These are phyloP conservation scores for Alternaria novae-zelandiae DNA, from an alignment of 2,329 filamentous ascomycete genomes.

Conservation along the genomic window DNA sequence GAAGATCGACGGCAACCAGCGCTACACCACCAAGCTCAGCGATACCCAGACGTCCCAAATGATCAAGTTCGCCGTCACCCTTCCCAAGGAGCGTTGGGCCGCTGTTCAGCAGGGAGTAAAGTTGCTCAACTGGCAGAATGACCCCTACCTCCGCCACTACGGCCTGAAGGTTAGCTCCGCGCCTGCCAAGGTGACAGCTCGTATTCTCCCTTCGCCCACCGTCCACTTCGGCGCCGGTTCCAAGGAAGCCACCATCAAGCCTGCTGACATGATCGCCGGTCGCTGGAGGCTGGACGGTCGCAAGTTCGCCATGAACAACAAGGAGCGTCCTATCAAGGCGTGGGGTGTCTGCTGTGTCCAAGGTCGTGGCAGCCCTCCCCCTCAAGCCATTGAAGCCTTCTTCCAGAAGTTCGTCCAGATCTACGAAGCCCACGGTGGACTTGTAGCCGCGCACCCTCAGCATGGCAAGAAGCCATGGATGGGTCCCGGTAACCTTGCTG, in stretches of 20 bases:
- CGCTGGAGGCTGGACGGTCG: conserved; percentile 85
- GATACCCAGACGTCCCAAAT: conserved; percentile 76
- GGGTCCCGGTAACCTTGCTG: conserved; percentile 37
- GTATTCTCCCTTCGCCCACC: conserved; percentile 72
- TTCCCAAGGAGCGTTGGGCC: conserved; percentile 69
- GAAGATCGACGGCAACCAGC: conserved; percentile 60
- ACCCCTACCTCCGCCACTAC: conserved; percentile 74
- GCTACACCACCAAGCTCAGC: conserved; percentile 64
- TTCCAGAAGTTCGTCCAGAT: conserved; percentile 66
- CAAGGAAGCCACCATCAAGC: conserved; percentile 31
- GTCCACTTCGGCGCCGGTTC: conserved; percentile 66
- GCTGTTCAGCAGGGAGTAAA: conserved; percentile 73
- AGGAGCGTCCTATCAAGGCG: conserved; percentile 61
- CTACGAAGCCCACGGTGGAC: conserved; percentile 68
- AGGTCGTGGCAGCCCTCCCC: conserved; percentile 55
- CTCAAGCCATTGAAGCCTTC: conserved; percentile 58
- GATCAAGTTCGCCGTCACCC: conserved; percentile 91
- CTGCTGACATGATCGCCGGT: conserved; percentile 62
- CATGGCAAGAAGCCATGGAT: conserved; percentile 42
- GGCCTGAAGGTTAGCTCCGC: conserved; percentile 71
- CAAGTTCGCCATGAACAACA: conserved; percentile 74
- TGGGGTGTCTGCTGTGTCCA: conserved; percentile 79
- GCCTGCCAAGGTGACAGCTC: conserved; percentile 70
- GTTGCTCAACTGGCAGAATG: conserved; percentile 70
- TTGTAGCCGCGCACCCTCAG: conserved; percentile 48